These are phyloP conservation scores for Fusarium buharicum DNA, from an alignment of 2,329 filamentous ascomycete species.

Conservation along the genomic window DNA sequence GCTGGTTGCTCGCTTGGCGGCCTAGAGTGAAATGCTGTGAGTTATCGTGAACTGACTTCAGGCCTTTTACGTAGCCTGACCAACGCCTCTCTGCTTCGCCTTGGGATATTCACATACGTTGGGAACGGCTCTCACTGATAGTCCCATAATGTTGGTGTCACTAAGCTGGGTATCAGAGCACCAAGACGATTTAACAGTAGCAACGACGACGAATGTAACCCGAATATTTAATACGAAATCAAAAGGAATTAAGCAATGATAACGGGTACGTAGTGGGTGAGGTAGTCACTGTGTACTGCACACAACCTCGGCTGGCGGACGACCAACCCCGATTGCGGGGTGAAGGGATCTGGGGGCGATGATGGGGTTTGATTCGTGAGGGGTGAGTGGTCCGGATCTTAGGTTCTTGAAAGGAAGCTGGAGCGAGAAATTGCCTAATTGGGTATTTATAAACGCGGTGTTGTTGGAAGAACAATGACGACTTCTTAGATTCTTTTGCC, in stretches of 20 bases:
- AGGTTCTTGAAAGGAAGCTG: conserved; percentile 32
- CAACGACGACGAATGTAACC: neutral
- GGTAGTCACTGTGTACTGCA: conserved; percentile 10
- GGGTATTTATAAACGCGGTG: conserved; percentile 1
- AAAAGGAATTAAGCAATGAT: conserved; percentile 16
- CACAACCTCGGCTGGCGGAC: conserved; percentile 40
- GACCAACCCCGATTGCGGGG: conserved; percentile 39
- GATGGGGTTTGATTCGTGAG: conserved; percentile 34
- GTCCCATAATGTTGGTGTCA: conserved; percentile 41
- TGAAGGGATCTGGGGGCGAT: conserved; percentile 32
- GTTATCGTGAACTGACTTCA: conserved; percentile 2
- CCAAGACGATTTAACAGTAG: conserved; percentile 1
- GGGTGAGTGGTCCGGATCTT: neutral
- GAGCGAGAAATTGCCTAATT: conserved; percentile 30
- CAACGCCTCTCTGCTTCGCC: neutral
- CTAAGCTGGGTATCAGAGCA: conserved; percentile 1
- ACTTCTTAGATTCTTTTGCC: no score
- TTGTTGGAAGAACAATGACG: no score
- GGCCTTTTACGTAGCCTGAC: neutral
- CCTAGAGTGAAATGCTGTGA: conserved; percentile 51
- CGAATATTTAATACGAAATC: conserved; percentile 7
- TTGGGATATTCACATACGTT: conserved; percentile 45
- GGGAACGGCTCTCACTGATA: conserved; percentile 49
- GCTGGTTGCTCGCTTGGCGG: conserved; percentile 72
- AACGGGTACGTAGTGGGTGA: conserved; percentile 22